A percentile compares a stretch with the other conserved stretches of the same genome.
phyloP scores from a whole-genome alignment of 164 flowering plant genomes.

The Kalanchoe fedtschenkoi region DNA sequence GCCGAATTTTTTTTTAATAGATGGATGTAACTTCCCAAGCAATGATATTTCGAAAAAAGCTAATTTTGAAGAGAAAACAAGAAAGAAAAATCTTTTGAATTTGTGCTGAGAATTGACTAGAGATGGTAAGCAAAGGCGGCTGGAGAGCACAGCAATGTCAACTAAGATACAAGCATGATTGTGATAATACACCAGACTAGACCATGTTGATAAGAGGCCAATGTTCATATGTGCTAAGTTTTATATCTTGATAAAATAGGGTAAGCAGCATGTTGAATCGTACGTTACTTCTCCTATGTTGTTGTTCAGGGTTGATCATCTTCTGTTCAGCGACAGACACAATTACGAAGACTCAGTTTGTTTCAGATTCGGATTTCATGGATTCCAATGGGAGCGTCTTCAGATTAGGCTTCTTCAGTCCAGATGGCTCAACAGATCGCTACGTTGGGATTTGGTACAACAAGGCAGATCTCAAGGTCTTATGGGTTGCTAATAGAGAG shows the following conservation, averaged over 20 bases:
- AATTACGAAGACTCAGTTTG: constrained; percentile 5
- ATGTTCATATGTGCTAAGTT: too few species aligned
- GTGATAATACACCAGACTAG: background rate
- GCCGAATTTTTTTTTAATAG: too few species aligned
- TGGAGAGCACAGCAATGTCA: background rate
- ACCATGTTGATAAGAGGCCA: background rate
- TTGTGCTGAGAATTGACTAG: background rate
- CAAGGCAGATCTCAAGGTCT: constrained; percentile 6
- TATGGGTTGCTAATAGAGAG: constrained; percentile 43
- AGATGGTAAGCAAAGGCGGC: background rate
- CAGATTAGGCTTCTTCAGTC: constrained; percentile 32
- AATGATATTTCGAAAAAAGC: background rate
- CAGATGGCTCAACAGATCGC: constrained; percentile 15
- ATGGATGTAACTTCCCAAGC: too few species aligned
- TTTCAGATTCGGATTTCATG: constrained; percentile 8
- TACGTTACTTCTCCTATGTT: background rate
- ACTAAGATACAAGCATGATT: background rate
- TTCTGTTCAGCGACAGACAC: constrained; percentile 10
- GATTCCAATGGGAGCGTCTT: constrained; percentile 13
- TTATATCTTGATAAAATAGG: too few species aligned
- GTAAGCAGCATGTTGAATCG: background rate
- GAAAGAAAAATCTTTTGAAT: too few species aligned
- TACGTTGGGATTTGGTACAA: constrained; percentile 34
- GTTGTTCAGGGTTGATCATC: background rate
- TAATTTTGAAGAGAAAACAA: too few species aligned